Percentiles rank a stretch among this genome's conserved stretches.
phyloP scores from a whole-genome alignment of 139 green algal species.

The Ettlia oleoabundans region DNA sequence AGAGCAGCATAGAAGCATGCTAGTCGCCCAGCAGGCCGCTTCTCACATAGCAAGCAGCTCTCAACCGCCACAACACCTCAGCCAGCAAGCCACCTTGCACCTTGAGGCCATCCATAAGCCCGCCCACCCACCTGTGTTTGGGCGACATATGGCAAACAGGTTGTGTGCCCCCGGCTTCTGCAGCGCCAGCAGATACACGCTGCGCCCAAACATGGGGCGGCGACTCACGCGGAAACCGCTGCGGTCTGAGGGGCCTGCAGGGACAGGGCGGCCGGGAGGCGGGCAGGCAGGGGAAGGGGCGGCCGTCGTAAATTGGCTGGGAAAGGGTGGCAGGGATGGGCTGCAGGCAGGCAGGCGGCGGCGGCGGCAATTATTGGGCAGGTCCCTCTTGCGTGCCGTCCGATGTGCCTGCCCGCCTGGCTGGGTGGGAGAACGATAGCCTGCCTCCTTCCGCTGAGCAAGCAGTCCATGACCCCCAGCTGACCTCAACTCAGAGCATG shows the following conservation, averaged over 20 bases:
- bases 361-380: too few relatives aligned
- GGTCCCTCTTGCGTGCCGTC: neutral
- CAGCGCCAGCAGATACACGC: conserved; percentile 57
- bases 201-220: conserved; percentile 47
- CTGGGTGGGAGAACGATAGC: too few relatives aligned
- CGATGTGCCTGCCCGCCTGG: too few relatives aligned
- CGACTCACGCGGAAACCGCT: conserved; percentile 56
- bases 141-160: conserved; percentile 66
- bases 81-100: neutral
- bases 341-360: too few relatives aligned
- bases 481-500: too few relatives aligned
- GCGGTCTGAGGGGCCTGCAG: conserved; percentile 39
- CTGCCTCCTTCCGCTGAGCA: too few relatives aligned
- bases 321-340: neutral
- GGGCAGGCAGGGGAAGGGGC: neutral
- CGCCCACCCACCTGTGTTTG: conserved; percentile 73
- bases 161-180: conserved; percentile 56
- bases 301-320: neutral
- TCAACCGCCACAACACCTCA: neutral
- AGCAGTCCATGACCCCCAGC: too few relatives aligned
- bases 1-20: too few relatives aligned
- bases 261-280: neutral
- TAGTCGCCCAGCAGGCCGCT: too few relatives aligned
- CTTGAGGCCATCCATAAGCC: too few relatives aligned
- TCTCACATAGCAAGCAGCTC: neutral